A percentile compares a stretch with the other conserved stretches of the same genome.
phyloP scores from a whole-genome alignment of 1,284 basidiomycete genomes.

The Cryptococcus sp. region DNA sequence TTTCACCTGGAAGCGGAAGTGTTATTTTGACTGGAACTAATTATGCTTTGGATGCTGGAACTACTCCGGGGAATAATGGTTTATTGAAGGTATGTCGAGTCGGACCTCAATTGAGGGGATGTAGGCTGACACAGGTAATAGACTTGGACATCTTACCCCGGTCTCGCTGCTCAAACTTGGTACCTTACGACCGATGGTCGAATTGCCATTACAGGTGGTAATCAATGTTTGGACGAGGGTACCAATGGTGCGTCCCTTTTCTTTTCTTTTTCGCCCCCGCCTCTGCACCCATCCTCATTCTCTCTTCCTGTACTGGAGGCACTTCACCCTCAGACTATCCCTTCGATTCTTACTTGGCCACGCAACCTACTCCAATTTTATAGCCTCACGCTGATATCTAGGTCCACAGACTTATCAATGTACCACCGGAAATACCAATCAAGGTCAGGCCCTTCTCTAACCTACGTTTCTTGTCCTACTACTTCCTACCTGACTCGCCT shows the following conservation, averaged over 20 bases:
- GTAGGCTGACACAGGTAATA: background rate
- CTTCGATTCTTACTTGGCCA: too few relatives aligned
- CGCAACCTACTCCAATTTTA: too few relatives aligned
- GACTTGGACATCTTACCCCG: conserved; percentile 11
- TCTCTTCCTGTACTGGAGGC: too few relatives aligned
- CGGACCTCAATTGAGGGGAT: background rate
- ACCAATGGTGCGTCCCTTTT: conserved; percentile 1
- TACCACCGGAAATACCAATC: conserved; percentile 18
- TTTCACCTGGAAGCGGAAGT: conserved; percentile 12
- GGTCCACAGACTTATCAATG: conserved; percentile 20
- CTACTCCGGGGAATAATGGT: conserved; percentile 20
- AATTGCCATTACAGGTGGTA: conserved; percentile 16
- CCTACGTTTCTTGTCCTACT: too few relatives aligned
- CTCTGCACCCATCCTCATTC: too few relatives aligned
- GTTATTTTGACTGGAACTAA: conserved; percentile 7
- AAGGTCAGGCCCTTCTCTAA: conserved; percentile 16
- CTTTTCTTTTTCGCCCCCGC: too few relatives aligned
- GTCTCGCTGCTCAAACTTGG: conserved; percentile 10
- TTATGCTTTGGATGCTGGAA: conserved; percentile 31
- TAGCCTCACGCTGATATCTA: too few relatives aligned
- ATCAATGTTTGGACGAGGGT: conserved; percentile 16
- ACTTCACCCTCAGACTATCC: too few relatives aligned
- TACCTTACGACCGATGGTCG: background rate
- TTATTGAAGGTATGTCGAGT: conserved; percentile 18
- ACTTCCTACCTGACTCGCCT: too few relatives aligned